A percentile compares a stretch with the other conserved stretches of the same genome.
phyloP scores from a whole-genome alignment of 345 rosid species.

The Barbarea vulgaris region DNA sequence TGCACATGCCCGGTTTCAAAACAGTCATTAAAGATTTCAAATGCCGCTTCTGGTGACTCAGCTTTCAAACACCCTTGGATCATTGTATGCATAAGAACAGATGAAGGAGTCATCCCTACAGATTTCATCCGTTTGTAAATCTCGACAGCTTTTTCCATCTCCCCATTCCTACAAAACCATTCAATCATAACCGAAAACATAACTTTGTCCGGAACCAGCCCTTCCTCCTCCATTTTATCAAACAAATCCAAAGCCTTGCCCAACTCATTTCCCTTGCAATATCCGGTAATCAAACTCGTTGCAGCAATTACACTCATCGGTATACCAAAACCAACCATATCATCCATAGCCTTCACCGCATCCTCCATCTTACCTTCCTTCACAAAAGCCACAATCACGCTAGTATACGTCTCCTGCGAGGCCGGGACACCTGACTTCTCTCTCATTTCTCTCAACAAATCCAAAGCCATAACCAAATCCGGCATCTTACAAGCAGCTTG shows the following conservation, averaged over 20 bases:
- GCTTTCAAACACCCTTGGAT: conserved; percentile 55
- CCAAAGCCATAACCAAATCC: conserved; percentile 51
- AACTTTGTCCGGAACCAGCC: conserved; percentile 56
- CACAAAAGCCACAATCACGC: conserved; percentile 57
- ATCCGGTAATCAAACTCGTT: conserved; percentile 67
- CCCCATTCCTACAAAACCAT: conserved; percentile 54
- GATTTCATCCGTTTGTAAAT: conserved; percentile 57
- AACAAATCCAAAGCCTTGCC: conserved; percentile 61
- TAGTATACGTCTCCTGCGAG: conserved; percentile 48
- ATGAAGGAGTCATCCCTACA: conserved; percentile 48
- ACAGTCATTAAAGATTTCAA: conserved; percentile 51
- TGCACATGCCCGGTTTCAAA: conserved; percentile 51
- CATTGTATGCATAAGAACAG: conserved; percentile 55
- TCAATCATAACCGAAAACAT: conserved; percentile 71
- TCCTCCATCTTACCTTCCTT: conserved; percentile 59
- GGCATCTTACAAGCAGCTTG: conserved; percentile 51
- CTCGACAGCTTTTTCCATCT: conserved; percentile 56
- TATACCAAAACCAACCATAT: conserved; percentile 68
- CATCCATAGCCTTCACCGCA: conserved; percentile 66
- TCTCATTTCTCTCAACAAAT: conserved; percentile 58
- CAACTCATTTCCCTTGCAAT: conserved; percentile 53
- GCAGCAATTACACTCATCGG: conserved; percentile 56
- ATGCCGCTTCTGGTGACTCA: conserved; percentile 47
- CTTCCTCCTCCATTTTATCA: conserved; percentile 53
- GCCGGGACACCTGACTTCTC: conserved; percentile 49